Percentiles rank a stretch among this genome's conserved stretches.
Evolutionary conservation across 2,329 filamentous ascomycete genomes (phyloP).

Genomic region (Aureobasidium namibiae): DNA sequence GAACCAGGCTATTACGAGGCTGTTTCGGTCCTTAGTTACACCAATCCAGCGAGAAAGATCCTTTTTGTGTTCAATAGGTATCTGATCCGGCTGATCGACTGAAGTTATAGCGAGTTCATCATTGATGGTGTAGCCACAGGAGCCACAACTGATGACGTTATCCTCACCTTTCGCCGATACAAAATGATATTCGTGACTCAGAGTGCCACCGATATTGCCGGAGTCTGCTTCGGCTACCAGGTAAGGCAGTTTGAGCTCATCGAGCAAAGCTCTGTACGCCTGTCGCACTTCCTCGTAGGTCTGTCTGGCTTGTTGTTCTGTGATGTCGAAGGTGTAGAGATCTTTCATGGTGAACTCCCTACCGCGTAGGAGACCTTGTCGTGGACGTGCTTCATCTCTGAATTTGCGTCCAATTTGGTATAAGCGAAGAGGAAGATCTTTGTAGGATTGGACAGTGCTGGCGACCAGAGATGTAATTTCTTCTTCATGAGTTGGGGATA

Average conservation of each 20-base stretch:
- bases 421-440: constrained; percentile 72
- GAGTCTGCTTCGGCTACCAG: constrained; percentile 83
- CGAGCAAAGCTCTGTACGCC: constrained; percentile 70
- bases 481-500: constrained; percentile 93
- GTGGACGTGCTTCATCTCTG: constrained; percentile 80
- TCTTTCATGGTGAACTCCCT: constrained; percentile 98
- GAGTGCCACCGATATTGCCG: constrained; percentile 86
- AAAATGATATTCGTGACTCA: constrained; percentile 94
- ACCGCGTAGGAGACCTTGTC: constrained; percentile 78
- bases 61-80: background rate
- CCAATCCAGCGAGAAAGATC: constrained; percentile 48
- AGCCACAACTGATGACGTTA: constrained; percentile 64
- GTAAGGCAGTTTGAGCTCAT: constrained; percentile 75
- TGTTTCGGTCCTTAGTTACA: constrained; percentile 58
- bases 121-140: constrained; percentile 72
- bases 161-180: constrained; percentile 76
- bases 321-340: constrained; percentile 86
- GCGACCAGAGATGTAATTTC: constrained; percentile 82
- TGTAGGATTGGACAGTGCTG: constrained; percentile 68
- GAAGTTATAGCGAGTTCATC: constrained; percentile 56
- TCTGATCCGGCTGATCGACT: background rate
- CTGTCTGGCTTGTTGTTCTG: constrained; percentile 56
- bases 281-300: constrained; percentile 70
- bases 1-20: constrained; percentile 63
- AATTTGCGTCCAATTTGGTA: constrained; percentile 96